Base-by-base conservation (phyloP, 495 filamentous ascomycete genomes). In the Apodospora peruviana region DNA sequence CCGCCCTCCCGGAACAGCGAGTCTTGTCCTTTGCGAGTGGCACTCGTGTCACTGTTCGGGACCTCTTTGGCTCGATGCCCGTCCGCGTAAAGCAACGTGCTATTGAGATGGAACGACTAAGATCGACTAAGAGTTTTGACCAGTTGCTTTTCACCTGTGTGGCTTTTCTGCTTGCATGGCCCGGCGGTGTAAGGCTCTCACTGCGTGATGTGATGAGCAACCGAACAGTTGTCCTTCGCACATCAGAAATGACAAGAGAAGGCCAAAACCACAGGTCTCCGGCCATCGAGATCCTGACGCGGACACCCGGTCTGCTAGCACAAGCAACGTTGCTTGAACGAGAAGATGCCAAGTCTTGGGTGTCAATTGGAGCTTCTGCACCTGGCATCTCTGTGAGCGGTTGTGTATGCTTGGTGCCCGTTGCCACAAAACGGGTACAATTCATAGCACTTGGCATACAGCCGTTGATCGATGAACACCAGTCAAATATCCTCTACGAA, bases 11-110 rank as follows among this genome's bases (percentile, higher is more conserved):
- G 4, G 76, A 85, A 34, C 79, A 88, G 25, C 69, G 74, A 22
- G 51, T 93, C 3, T 57, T 68, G 7, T 66, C 66, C 53, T 72
- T 75, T 43, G 55, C 69, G 12, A 84, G 88, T 67, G 94, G 93
- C 5, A 96, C 91, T 1, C 75, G 83, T 40, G 82, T 93, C 8
- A 78, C 76, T 4, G 87, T 96, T 2, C 82, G 87, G 51, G 87
- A 95, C 58, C 73, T 98, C 11, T 97, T 96, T 66, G 93, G 91
- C 1, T 90, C 88, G 41, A 90, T 98, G 84, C 93, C 93, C 2
- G 93, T 98, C 10, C 85, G 94, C n/a, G 84, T 96, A 18, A 95
- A 93, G 66, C 87, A 86, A 58, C 77, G 90, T 55, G 70, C 72
- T 2, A 67, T 75, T 10, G 79, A 85, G 38, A 50, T 81, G 2